Percentiles rank a stretch among this genome's conserved stretches.
These are phyloP conservation scores for Xylaria castorea DNA, from an alignment of 495 filamentous ascomycete species.

Conservation along the genomic window DNA sequence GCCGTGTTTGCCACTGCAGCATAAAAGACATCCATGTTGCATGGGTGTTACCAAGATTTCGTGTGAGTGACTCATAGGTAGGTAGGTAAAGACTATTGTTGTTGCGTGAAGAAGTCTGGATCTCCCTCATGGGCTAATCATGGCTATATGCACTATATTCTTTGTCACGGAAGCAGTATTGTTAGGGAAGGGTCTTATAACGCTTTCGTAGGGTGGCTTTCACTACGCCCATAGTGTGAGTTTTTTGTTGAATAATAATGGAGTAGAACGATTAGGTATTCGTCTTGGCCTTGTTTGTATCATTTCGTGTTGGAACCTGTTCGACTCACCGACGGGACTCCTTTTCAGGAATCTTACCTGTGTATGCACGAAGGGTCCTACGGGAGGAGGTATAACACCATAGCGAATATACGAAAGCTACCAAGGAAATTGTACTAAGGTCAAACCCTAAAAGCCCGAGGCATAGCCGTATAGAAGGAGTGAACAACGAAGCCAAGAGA, in stretches of 20 bases:
- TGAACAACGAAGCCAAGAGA: not conserved
- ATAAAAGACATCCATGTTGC: not conserved
- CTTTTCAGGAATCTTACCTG: too few relatives aligned
- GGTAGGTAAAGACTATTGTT: not conserved
- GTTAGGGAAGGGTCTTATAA: too few relatives aligned
- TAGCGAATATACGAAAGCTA: not conserved
- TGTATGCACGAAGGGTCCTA: not conserved
- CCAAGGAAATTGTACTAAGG: not conserved
- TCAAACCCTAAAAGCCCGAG: not conserved
- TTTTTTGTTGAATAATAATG: not conserved
- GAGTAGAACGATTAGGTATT: not conserved
- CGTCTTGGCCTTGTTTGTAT: not conserved
- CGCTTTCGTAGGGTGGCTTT: too few relatives aligned
- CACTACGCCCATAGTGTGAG: too few relatives aligned
- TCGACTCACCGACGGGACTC: not conserved
- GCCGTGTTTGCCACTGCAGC: too few relatives aligned
- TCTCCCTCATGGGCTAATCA: not conserved
- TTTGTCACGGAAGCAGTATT: too few relatives aligned
- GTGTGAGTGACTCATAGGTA: not conserved
- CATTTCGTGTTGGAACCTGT: too few relatives aligned
- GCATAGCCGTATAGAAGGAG: not conserved
- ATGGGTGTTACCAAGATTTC: not conserved
- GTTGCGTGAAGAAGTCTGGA: not conserved
- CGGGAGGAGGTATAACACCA: too few relatives aligned
- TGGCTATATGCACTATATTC: too few relatives aligned